A percentile compares a stretch with the other conserved stretches of the same genome.
phyloP scores from a whole-genome alignment of 352 stramenopile species.

The Thraustotheca clavata region DNA sequence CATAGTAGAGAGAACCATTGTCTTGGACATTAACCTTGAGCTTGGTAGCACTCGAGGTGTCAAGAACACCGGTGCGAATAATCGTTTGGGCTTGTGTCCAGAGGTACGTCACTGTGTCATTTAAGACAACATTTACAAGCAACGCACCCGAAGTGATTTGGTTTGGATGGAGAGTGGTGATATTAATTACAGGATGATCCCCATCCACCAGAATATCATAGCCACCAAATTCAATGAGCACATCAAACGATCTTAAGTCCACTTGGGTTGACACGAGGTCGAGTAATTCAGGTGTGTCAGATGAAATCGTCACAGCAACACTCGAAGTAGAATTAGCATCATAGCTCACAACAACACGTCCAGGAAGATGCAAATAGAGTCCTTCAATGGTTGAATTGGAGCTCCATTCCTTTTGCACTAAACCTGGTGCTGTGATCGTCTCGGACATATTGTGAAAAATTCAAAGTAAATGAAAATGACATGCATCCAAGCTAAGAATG shows the following conservation, averaged over 20 bases:
- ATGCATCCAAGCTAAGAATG: too few species aligned
- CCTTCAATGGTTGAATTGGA: neutral
- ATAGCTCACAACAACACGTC: conserved; percentile 1
- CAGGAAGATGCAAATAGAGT: conserved; percentile 1
- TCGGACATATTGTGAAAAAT: too few species aligned
- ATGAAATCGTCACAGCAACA: neutral
- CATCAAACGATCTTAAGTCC: neutral
- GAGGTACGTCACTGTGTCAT: neutral
- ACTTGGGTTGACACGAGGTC: neutral
- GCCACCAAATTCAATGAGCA: neutral
- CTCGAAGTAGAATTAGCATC: neutral
- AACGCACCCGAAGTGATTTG: neutral
- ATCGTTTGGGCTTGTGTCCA: neutral
- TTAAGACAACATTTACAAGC: neutral
- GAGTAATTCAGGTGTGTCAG: neutral
- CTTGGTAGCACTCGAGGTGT: neutral
- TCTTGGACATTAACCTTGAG: neutral
- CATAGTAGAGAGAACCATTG: neutral
- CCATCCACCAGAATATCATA: neutral
- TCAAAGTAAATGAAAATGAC: too few species aligned
- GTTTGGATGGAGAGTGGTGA: neutral
- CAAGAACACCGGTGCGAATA: neutral
- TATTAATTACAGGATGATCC: neutral
- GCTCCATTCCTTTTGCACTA: conserved; percentile 7
- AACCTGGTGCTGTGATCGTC: neutral